A percentile compares a stretch with the other conserved stretches of the same genome.
phyloP scores from a whole-genome alignment of 1,284 basidiomycete species.

The Amylostereum chailletii region DNA sequence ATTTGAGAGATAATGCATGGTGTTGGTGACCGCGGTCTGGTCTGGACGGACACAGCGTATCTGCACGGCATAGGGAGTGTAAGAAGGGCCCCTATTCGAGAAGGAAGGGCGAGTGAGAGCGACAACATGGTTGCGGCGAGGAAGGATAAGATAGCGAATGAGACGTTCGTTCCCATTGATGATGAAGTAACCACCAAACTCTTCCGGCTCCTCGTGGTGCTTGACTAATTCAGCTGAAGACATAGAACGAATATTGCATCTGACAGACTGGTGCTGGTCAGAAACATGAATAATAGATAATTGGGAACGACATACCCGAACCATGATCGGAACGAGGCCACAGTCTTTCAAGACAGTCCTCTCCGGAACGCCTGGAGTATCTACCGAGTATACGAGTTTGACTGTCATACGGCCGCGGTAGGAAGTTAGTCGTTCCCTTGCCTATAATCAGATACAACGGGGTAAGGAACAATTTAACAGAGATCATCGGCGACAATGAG shows the following conservation, averaged over 20 bases:
- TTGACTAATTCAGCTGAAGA: conserved; percentile 83
- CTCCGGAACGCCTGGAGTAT: conserved; percentile 55
- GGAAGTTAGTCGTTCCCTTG: conserved; percentile 86
- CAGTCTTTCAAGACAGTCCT: conserved; percentile 81
- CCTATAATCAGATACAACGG: conserved; percentile 34
- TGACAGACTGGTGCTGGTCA: conserved; percentile 57
- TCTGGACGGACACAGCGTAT: conserved; percentile 92
- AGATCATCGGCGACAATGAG: not conserved
- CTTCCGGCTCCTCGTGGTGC: conserved; percentile 94
- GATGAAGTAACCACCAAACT: conserved; percentile 98
- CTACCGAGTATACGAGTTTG: conserved; percentile 82
- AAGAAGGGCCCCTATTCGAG: conserved; percentile 87
- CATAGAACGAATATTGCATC: conserved; percentile 86
- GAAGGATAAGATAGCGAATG: conserved; percentile 93
- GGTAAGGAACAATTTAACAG: not conserved
- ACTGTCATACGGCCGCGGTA: conserved; percentile 92
- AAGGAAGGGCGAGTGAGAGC: conserved; percentile 84
- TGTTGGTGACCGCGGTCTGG: conserved; percentile 90
- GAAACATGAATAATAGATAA: not conserved
- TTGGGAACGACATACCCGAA: conserved; percentile 58
- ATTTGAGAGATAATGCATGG: conserved; percentile 94
- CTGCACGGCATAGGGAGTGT: conserved; percentile 90
- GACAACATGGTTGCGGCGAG: conserved; percentile 84
- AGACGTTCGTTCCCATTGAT: conserved; percentile 99
- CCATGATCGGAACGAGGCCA: conserved; percentile 93